Percentiles rank a stretch among this genome's conserved stretches.
These are phyloP conservation scores for Venustampulla echinocandica DNA, from an alignment of 495 filamentous ascomycete species.

Conservation along the genomic window DNA sequence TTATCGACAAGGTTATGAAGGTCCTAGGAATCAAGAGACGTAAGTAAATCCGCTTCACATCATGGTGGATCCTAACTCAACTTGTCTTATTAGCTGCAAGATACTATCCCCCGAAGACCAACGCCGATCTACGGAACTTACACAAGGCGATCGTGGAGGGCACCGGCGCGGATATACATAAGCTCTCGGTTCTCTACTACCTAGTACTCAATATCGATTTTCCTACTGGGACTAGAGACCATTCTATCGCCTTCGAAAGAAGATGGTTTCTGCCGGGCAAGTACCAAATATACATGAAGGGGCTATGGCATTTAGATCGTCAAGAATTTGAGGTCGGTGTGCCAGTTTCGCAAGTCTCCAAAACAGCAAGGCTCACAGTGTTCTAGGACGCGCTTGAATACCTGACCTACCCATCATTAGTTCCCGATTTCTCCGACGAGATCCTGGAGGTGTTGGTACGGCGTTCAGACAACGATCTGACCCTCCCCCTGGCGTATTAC, in stretches of 20 bases:
- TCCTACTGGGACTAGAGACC: constrained; percentile 32
- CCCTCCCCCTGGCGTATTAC: constrained; percentile 66
- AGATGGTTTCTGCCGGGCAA: constrained; percentile 52
- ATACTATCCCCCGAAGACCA: constrained; percentile 61
- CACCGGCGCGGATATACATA: constrained; percentile 55
- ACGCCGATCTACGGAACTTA: constrained; percentile 52
- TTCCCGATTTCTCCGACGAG: constrained; percentile 73
- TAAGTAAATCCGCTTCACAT: constrained; percentile 25
- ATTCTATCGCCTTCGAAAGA: constrained; percentile 30
- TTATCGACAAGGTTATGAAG: constrained; percentile 64
- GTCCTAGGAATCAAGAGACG: constrained; percentile 61
- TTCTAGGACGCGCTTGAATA: constrained; percentile 58
- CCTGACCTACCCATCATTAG: constrained; percentile 65
- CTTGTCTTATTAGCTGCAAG: constrained; percentile 36
- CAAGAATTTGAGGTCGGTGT: constrained; percentile 51
- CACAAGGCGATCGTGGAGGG: constrained; percentile 53
- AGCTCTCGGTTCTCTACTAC: constrained; percentile 73
- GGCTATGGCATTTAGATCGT: constrained; percentile 72
- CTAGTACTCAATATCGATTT: constrained; percentile 64
- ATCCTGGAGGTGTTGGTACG: constrained; percentile 62
- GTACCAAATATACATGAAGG: constrained; percentile 68
- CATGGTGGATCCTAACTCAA: constrained; percentile 8
- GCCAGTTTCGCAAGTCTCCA: background rate
- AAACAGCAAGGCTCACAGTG: constrained; percentile 14
- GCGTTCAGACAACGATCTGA: constrained; percentile 51